Conservation (phyloP, 495 filamentous ascomycete species). For the Chaetomium tenue region DNA sequence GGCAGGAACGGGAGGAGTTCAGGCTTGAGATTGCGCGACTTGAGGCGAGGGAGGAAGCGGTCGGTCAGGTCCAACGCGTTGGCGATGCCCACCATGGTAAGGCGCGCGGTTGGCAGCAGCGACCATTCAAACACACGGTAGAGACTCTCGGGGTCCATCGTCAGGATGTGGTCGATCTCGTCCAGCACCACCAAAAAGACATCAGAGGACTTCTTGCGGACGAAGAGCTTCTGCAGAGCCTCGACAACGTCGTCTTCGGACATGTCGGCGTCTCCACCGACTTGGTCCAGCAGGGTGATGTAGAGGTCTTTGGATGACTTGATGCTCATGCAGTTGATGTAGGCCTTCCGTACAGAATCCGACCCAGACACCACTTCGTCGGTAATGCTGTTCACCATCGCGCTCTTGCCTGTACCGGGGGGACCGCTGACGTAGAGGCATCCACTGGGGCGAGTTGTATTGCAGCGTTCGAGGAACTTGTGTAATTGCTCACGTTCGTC, state of each 20-base stretch:
- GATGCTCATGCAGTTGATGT: constrained; percentile 96
- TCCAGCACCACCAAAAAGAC: constrained; percentile 82
- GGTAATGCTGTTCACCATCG: constrained; percentile 78
- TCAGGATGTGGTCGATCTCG: constrained; percentile 92
- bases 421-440: constrained; percentile 95
- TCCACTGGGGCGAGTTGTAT: constrained; percentile 62
- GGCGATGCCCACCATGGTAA: constrained; percentile 88
- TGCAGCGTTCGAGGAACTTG: constrained; percentile 64
- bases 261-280: constrained; percentile 41
- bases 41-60: constrained; percentile 89
- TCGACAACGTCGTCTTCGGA: constrained; percentile 55
- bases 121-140: constrained; percentile 95
- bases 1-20: constrained; percentile 88
- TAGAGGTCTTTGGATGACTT: constrained; percentile 81
- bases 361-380: constrained; percentile 51
- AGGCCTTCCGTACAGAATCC: constrained; percentile 59
- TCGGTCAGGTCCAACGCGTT: constrained; percentile 96
- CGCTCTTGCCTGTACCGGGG: constrained; percentile 95
- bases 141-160: constrained; percentile 77
- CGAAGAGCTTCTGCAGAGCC: constrained; percentile 62
- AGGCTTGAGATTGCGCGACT: constrained; percentile 86
- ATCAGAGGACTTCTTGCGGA: constrained; percentile 53
- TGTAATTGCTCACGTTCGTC: constrained; percentile 69
- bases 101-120: constrained; percentile 68
- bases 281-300: constrained; percentile 61